phyloP scores from a whole-genome alignment of 225 moss, liverwort and hornwort genomes.

The Antitrichia curtipendula region DNA sequence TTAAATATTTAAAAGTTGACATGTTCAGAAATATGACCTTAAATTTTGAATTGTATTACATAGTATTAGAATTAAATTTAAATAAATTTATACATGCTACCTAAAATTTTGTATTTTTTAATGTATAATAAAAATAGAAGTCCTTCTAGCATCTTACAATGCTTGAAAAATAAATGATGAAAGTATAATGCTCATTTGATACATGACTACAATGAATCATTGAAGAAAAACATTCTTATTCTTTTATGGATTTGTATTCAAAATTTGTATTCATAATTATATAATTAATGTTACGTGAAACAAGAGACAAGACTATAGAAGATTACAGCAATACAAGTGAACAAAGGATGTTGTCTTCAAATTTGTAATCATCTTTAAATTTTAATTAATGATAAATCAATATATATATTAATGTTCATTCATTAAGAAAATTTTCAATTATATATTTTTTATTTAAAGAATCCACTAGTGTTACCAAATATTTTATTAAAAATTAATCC shows the following conservation, averaged over 20 bases:
- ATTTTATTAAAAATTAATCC: too few species aligned
- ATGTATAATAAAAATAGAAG: too few species aligned
- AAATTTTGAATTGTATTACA: background rate
- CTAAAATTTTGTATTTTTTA: too few species aligned
- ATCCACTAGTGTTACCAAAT: background rate
- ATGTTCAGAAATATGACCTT: background rate
- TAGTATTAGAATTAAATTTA: too few species aligned
- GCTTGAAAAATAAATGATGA: background rate
- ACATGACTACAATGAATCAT: background rate
- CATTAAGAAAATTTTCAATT: background rate
- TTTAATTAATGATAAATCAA: too few species aligned
- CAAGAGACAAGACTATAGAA: background rate
- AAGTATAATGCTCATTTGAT: background rate
- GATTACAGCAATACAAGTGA: background rate
- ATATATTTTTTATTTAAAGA: background rate
- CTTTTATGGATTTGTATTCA: background rate
- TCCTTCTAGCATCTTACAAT: background rate
- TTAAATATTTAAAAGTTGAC: too few species aligned
- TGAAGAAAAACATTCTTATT: background rate
- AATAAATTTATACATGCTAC: background rate
- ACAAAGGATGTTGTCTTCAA: background rate
- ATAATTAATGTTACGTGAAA: background rate
- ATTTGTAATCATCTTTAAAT: background rate
- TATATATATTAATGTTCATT: background rate
- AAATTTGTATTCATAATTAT: background rate